Conservation (phyloP, 2,329 filamentous ascomycete genomes). For the Stagonosporopsis tanaceti region DNA sequence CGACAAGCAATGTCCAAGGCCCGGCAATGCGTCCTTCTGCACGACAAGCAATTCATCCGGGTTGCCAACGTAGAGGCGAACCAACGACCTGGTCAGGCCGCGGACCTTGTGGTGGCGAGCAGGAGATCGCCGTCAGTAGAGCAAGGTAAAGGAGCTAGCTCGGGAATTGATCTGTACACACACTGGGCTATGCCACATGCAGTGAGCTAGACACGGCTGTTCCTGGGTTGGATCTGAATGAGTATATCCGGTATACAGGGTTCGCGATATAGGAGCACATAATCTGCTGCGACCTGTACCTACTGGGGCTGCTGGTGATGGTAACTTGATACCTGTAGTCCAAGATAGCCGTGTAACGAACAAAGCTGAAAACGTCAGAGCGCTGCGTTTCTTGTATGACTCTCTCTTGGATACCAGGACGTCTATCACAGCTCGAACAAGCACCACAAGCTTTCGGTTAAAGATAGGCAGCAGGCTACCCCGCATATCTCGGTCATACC, state of each 20-base stretch:
- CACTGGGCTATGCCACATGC: constrained; percentile 4
- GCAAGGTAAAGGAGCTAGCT: constrained; percentile 22
- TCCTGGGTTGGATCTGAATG: constrained; percentile 9
- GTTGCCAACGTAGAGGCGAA: constrained; percentile 3
- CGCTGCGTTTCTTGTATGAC: neutral
- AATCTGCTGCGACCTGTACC: neutral
- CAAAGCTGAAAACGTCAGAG: neutral
- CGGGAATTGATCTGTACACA: constrained; percentile 4
- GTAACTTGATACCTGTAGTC: neutral
- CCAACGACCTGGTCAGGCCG: constrained; percentile 23
- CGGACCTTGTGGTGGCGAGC: constrained; percentile 15
- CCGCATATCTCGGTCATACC: constrained; percentile 14
- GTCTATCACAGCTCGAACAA: neutral
- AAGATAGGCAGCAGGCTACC: constrained; percentile 3
- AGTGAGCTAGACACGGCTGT: constrained; percentile 6
- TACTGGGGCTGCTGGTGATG: neutral
- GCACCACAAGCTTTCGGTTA: constrained; percentile 7
- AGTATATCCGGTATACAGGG: constrained; percentile 6
- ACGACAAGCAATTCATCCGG: constrained; percentile 30
- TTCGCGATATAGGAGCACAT: neutral
- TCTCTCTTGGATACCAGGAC: neutral
- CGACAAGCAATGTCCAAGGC: constrained; percentile 11
- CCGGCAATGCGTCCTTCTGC: constrained; percentile 5
- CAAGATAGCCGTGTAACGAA: neutral
- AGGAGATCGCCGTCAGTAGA: constrained; percentile 29